These are phyloP conservation scores for Globisporangium orthogonon DNA, from an alignment of 352 stramenopile genomes.

Conservation along the genomic window DNA sequence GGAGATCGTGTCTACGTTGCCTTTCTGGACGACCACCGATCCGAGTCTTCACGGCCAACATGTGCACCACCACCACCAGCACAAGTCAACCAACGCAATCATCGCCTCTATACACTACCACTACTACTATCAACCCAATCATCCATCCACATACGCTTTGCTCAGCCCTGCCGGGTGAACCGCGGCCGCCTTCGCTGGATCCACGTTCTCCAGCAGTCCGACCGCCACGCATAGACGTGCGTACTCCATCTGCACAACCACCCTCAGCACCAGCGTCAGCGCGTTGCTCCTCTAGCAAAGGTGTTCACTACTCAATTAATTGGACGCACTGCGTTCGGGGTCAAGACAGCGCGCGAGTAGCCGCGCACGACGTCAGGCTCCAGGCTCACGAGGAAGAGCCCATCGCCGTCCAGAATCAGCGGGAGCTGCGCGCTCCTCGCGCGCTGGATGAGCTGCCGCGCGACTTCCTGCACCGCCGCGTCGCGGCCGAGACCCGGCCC, in stretches of 20 bases:
- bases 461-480: conserved; percentile 75
- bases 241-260: conserved; percentile 70
- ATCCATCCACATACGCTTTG: conserved; percentile 33
- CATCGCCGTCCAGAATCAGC: conserved; percentile 95
- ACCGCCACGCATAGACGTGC: conserved; percentile 55
- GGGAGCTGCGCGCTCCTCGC: conserved; percentile 70
- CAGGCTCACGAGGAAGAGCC: conserved; percentile 86
- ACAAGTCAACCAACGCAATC: not conserved
- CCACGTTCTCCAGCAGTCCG: conserved; percentile 30
- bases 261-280: not conserved
- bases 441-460: conserved; percentile 53
- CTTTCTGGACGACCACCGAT: conserved; percentile 86
- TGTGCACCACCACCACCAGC: too few species aligned
- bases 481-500: conserved; percentile 93
- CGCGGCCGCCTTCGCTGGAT: conserved; percentile 38
- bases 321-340: conserved; percentile 84
- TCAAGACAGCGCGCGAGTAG: conserved; percentile 85
- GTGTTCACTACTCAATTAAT: not conserved
- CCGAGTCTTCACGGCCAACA: conserved; percentile 38
- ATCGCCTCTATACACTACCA: not conserved
- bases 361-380: conserved; percentile 55
- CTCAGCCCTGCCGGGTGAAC: conserved; percentile 49
- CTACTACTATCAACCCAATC: too few species aligned
- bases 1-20: conserved; percentile 66
- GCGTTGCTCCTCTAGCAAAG: not conserved